Evolutionary conservation across 805 yeast genomes (phyloP).

Genomic region (Metschnikowia reukaufii): DNA sequence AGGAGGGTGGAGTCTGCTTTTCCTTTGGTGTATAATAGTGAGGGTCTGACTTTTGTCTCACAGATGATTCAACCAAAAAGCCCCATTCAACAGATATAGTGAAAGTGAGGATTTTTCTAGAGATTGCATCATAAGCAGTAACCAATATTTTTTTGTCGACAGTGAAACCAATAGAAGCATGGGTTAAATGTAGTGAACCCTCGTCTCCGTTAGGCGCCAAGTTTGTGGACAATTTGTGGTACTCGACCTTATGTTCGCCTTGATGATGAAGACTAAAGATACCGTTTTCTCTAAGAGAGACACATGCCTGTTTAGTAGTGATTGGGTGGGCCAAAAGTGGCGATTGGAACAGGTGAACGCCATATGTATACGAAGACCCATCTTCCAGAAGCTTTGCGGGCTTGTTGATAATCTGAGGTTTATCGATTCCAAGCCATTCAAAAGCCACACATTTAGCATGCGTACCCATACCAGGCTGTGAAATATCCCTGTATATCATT

Average conservation of each 20-base stretch:
- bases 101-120: conserved; percentile 42
- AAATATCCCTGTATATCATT: conserved; percentile 46
- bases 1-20: conserved; percentile 40
- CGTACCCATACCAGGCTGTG: conserved; percentile 12
- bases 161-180: conserved; percentile 54
- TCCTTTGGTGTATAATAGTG: conserved; percentile 51
- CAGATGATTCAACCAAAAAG: conserved; percentile 46
- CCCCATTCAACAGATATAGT: conserved; percentile 56
- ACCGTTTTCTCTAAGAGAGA: conserved; percentile 66
- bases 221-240: conserved; percentile 36
- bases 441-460: conserved; percentile 41
- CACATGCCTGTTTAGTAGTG: conserved; percentile 65
- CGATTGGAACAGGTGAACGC: conserved; percentile 58
- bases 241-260: conserved; percentile 61
- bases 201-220: conserved; percentile 21
- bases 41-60: conserved; percentile 46
- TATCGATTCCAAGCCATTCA: conserved; percentile 75
- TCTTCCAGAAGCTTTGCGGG: conserved; percentile 49
- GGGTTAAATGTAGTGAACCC: conserved; percentile 17
- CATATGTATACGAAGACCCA: conserved; percentile 44
- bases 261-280: conserved; percentile 60
- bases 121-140: conserved; percentile 38
- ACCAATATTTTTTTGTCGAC: conserved; percentile 48
- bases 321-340: conserved; percentile 69
- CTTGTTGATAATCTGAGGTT: conserved; percentile 58